Evolutionary conservation across 108 stramenopile species (phyloP).

Genomic region (Licmophora abbreviata): DNA sequence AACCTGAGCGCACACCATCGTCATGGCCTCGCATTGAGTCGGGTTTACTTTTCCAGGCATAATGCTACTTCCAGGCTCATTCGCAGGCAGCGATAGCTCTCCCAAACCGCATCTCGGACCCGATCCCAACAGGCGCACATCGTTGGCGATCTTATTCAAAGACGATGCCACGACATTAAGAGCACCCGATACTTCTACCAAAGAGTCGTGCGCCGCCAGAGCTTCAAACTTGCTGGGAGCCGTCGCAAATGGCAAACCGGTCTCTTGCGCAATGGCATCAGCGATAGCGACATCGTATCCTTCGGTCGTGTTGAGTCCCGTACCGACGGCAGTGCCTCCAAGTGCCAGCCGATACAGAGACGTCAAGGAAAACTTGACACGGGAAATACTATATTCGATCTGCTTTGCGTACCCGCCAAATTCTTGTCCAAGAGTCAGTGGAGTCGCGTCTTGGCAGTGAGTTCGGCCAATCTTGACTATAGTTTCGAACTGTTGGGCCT

Average conservation of each 20-base stretch:
- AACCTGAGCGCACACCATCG: constrained; percentile 98
- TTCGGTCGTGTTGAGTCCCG: constrained; percentile 83
- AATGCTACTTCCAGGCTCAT: constrained; percentile 96
- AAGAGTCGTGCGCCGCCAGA: constrained; percentile 91
- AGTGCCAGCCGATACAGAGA: constrained; percentile 87
- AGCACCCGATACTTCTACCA: constrained; percentile 90
- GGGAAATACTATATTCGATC: constrained; percentile 81
- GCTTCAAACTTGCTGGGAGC: constrained; percentile 98
- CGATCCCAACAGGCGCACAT: constrained; percentile 88
- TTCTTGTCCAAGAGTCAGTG: constrained; percentile 97
- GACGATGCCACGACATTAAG: constrained; percentile 85
- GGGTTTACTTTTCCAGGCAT: constrained; percentile 99
- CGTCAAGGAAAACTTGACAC: constrained; percentile 60
- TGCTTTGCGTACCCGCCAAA: constrained; percentile 93
- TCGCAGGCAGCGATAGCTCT: constrained; percentile 89
- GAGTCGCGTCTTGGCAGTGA: constrained; percentile 97
- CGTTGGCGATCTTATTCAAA: constrained; percentile 96
- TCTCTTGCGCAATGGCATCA: constrained; percentile 81
- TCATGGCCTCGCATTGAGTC: constrained; percentile 97
- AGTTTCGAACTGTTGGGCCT: constrained; percentile 61
- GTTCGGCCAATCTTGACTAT: constrained; percentile 98
- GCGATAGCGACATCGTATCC: constrained; percentile 93
- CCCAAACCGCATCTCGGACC: constrained; percentile 97
- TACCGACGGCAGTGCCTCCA: constrained; percentile 98
- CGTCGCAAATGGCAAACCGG: constrained; percentile 84